Evolutionary conservation across 1,139 yeast species (phyloP), one percentile per base, ranked within the genome.

Genomic region (Zygoascus hellenicus): DNA sequence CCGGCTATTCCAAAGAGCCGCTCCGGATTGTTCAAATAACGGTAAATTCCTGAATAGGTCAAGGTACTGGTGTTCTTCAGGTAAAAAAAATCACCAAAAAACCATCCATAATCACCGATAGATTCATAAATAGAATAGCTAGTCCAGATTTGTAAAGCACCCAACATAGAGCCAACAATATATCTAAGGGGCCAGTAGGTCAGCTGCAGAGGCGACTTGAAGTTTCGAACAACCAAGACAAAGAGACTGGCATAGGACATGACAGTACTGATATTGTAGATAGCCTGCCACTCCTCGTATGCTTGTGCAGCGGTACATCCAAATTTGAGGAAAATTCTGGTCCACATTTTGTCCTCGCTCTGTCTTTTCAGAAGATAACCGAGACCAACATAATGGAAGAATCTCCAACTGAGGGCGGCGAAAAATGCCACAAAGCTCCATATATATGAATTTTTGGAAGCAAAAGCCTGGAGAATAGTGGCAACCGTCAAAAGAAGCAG

Each of bases 21-120:
- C 63, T 86, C 95, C 6, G 96, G 96, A 60, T 86, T 85, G 62
- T 86, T 87, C 61, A 86, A 72, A 63, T 85, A 86, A 57, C 95
- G 77, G 63, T 86, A 87, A 45, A 86, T 87, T 47, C 96, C 96
- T 30, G 88, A 86, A 55, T 83, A 83, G 1, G 92, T 81, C 55
- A 87, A 71, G 49, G 64, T 61, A 34, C 53, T 52, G 40, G 77
- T 73, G 38, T 69, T 65, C 30, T 78, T 70, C 32, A 86, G 82
- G 55, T 84, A 72, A 64, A 86, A 86, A 66, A 86, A 86, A 63
- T 86, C 96, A 50, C 96, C 95, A 62, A 83, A 86, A 60, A 85
- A 86, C 95, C 95, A 86, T 13, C 95, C 95, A 64, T 83, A 85
- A 54, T 83, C 85, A 3, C 94, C 94, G 55, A 86, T 79, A 54